Percentiles rank a stretch among this genome's conserved stretches.
phyloP scores from a whole-genome alignment of 495 filamentous ascomycete genomes.

The Penicillium atrosanguineum region DNA sequence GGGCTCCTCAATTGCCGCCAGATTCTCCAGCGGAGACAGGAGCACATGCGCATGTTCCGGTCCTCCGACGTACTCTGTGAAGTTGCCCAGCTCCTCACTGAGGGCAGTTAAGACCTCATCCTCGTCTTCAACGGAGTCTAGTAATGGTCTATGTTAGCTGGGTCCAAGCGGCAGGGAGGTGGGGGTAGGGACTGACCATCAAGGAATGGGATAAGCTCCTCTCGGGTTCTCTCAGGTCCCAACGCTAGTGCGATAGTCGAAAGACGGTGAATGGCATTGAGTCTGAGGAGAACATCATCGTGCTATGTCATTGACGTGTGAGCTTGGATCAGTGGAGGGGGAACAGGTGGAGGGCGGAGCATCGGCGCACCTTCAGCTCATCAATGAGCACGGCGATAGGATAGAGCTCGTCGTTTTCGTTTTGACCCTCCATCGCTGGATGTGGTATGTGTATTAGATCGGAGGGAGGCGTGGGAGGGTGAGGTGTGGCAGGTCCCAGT shows the following conservation, averaged over 20 bases:
- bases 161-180: constrained; percentile 3
- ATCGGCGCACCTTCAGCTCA: constrained; percentile 81
- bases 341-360: constrained; percentile 5
- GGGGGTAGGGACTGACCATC: constrained; percentile 65
- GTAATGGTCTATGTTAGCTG: constrained; percentile 28
- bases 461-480: constrained; percentile 21
- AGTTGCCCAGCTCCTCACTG: constrained; percentile 91
- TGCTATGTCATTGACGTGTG: constrained; percentile 57
- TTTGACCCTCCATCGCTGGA: constrained; percentile 64
- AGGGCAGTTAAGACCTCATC: constrained; percentile 96
- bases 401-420: constrained; percentile 93
- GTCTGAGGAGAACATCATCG: constrained; percentile 93
- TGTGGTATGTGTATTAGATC: constrained; percentile 25
- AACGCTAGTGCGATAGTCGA: constrained; percentile 96
- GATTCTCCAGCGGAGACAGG: constrained; percentile 93
- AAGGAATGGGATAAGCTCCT: constrained; percentile 97
- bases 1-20: constrained; percentile 97
- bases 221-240: constrained; percentile 90
- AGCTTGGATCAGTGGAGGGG: constrained; percentile 17
- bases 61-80: constrained; percentile 97
- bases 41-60: constrained; percentile 93
- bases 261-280: constrained; percentile 97
- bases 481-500: constrained; percentile 36
- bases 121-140: constrained; percentile 98
- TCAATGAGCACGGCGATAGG: constrained; percentile 99